Evolutionary conservation across 345 rosid genomes (phyloP), one percentile per base, ranked within the genome.

Genomic region (Rhodamnia argentea): DNA sequence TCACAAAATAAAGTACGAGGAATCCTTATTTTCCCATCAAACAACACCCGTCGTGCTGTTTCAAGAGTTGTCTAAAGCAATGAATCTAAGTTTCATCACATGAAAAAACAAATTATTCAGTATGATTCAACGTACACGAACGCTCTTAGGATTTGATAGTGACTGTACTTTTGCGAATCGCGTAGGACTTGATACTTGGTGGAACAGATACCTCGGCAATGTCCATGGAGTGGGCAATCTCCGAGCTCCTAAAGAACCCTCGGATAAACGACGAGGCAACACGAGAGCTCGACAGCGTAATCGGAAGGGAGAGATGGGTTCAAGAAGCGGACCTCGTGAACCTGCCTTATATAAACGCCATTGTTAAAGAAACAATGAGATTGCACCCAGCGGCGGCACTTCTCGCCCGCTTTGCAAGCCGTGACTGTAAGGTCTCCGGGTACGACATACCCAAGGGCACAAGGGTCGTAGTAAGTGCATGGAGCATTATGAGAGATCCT

Each of bases 321-420:
- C 83, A 74, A 32, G 94, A 91, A 76, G 82, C 86, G 2, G 93
- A 93, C 74, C 88, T 90, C 14, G 4, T 83, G 0, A 90, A 87
- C 11, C 85, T 91, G 1, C 87, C 92, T 14, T 91, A 90, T 55
- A 85, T 92, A 0, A 90, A 90, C 20, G 89, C 91, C 6, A 52
- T 85, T 4, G 91, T 87, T 2, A 90, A 90, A 83, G 93, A 92
- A 86, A 91, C 92, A 54, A 57, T 92, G 11, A 26, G 93, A 18
- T 85, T 87, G 10, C 89, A 87, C 81, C 89, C 91, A 0, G 75
- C 83, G 3, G 81, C 51, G 4, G 83, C 89, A 3, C 37, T 86
- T 15, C 83, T 84, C 18, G 7, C 83, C 29, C 85, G 88, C 8
- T 57, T 58, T 2, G 58, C 87, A 7, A 83, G 84, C n/a, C 86